phyloP scores from a whole-genome alignment of 257 asterid species.

The Solanum peruvianum region DNA sequence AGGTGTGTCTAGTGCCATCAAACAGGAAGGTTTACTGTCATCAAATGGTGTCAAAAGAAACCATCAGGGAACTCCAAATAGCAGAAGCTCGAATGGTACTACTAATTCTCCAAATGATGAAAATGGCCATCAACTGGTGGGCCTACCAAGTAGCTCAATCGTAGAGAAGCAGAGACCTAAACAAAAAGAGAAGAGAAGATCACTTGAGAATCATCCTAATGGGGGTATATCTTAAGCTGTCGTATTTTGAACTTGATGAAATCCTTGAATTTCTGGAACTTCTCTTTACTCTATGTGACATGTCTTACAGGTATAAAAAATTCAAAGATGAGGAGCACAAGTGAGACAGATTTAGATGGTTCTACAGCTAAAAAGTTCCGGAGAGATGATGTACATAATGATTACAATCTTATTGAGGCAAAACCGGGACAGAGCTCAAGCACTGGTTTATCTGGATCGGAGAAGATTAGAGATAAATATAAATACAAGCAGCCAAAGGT shows the following conservation, averaged over 20 bases:
- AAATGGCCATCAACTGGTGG: slow-evolving; percentile 29
- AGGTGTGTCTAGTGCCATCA: slow-evolving; percentile 28
- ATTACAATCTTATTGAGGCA: slow-evolving; percentile 40
- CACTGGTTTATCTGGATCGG: slow-evolving; percentile 17
- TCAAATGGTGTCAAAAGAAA: slow-evolving; percentile 37
- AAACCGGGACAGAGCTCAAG: slow-evolving; percentile 47
- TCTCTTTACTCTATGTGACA: slow-evolving; percentile 4
- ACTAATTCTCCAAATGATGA: slow-evolving; percentile 38
- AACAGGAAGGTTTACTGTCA: slow-evolving; percentile 46
- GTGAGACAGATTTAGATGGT: slow-evolving; percentile 45
- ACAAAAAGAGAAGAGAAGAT: slow-evolving; percentile 31
- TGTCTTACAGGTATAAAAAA: slow-evolving; percentile 28
- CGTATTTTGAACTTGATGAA: neutral
- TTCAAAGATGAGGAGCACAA: slow-evolving; percentile 40
- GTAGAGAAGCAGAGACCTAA: slow-evolving; percentile 24
- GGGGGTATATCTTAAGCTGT: slow-evolving; percentile 42
- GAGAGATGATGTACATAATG: slow-evolving; percentile 34
- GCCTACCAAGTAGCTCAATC: slow-evolving; percentile 25
- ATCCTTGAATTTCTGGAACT: neutral
- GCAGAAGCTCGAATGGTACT: slow-evolving; percentile 26
- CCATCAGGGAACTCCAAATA: slow-evolving; percentile 25
- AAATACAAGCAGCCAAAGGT: slow-evolving; percentile 8
- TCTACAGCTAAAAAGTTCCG: slow-evolving; percentile 58
- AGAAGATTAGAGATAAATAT: neutral
- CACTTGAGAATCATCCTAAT: slow-evolving; percentile 29